Percentiles rank a stretch among this genome's conserved stretches.
Evolutionary conservation across 2,329 filamentous ascomycete genomes (phyloP).

Genomic region (Colletotrichum caudatum): DNA sequence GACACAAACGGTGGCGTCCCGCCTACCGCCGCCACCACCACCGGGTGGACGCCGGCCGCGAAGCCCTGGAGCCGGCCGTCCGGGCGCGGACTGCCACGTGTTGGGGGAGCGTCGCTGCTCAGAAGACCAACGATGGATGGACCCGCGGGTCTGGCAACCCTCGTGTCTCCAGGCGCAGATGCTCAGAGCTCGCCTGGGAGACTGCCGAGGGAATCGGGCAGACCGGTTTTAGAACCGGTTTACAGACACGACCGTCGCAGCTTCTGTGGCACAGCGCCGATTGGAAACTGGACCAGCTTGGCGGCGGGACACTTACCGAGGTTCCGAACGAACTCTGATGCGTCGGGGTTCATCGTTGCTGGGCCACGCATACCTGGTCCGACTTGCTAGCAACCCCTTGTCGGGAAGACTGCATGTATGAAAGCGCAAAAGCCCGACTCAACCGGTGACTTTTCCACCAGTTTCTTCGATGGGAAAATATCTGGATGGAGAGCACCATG

Average conservation of each 20-base stretch:
- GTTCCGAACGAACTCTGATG: not conserved
- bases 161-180: too few species aligned
- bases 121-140: conserved; percentile 17
- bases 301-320: not conserved
- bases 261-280: not conserved
- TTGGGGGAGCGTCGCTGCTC: conserved; percentile 26
- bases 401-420: not conserved
- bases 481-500: not conserved
- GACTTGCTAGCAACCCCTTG: not conserved
- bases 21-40: conserved; percentile 10
- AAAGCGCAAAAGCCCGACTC: not conserved
- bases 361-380: too few species aligned
- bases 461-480: not conserved
- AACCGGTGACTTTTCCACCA: not conserved
- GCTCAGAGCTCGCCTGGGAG: not conserved
- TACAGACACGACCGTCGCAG: not conserved
- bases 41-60: conserved; percentile 15
- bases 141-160: not conserved
- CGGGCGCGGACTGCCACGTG: conserved; percentile 28
- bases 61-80: conserved; percentile 19
- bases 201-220: not conserved
- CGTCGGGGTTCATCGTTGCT: not conserved
- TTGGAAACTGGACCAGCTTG: not conserved
- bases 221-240: not conserved
- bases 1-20: not conserved